Evolutionary conservation across 2,329 filamentous ascomycete species (phyloP).

Genomic region (Aspergillus pseudoglaucus): DNA sequence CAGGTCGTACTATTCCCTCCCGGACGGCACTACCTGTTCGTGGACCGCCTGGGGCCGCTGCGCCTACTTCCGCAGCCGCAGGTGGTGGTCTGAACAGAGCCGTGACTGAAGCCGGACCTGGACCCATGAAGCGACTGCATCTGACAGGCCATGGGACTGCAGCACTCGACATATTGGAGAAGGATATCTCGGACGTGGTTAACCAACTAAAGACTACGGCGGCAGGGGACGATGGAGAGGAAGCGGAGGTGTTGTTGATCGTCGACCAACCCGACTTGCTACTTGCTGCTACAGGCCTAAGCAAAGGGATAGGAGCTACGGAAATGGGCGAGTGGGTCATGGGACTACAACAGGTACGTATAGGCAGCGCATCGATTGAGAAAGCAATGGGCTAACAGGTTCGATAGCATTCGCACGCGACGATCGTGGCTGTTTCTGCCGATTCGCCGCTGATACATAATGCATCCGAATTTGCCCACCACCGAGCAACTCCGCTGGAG

Average conservation of each 20-base stretch:
- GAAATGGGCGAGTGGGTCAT: slow-evolving; percentile 53
- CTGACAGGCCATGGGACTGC: slow-evolving; percentile 22
- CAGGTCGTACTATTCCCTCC: slow-evolving; percentile 9
- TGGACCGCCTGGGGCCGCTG: slow-evolving; percentile 16
- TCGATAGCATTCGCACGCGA: slow-evolving; percentile 55
- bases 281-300: slow-evolving; percentile 52
- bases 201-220: slow-evolving; percentile 20
- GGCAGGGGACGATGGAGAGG: slow-evolving; percentile 14
- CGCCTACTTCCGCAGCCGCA: slow-evolving; percentile 14
- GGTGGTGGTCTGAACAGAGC: slow-evolving; percentile 10
- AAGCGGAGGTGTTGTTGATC: slow-evolving; percentile 48
- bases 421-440: slow-evolving; percentile 63
- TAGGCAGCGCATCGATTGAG: neutral
- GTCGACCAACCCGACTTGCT: slow-evolving; percentile 61
- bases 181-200: slow-evolving; percentile 27
- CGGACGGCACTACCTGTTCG: slow-evolving; percentile 23
- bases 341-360: slow-evolving; percentile 55
- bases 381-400: slow-evolving; percentile 2
- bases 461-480: slow-evolving; percentile 26
- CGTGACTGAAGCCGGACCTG: slow-evolving; percentile 13
- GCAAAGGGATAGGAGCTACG: slow-evolving; percentile 35
- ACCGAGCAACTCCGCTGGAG: slow-evolving; percentile 59
- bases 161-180: slow-evolving; percentile 29
- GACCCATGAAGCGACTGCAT: slow-evolving; percentile 21
- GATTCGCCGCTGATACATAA: slow-evolving; percentile 63